Conservation (phyloP, 2,329 filamentous ascomycete genomes). For the Nemania abortiva region DNA sequence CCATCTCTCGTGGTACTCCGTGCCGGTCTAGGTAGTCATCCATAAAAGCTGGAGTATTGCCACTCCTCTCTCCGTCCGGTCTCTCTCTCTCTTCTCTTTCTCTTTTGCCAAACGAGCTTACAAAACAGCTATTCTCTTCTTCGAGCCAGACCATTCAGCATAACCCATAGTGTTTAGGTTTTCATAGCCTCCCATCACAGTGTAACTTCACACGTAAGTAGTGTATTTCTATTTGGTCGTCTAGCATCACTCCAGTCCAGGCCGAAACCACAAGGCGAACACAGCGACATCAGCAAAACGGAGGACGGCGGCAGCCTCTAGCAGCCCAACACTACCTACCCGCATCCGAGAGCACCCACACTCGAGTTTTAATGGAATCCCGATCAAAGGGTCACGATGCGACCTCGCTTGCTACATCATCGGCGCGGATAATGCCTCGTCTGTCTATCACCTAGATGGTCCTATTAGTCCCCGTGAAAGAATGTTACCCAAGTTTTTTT, state of each 20-base stretch:
- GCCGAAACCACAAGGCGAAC: slow-evolving; percentile 2
- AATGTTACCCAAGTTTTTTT: slow-evolving; percentile 35
- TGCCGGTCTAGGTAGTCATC: slow-evolving; percentile 36
- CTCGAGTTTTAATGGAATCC: slow-evolving; percentile 12
- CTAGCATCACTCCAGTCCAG: slow-evolving; percentile 18
- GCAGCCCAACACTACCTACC: slow-evolving; percentile 15
- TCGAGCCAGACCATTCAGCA: slow-evolving; percentile 34
- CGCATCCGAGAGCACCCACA: slow-evolving; percentile 9
- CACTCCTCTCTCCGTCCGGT: slow-evolving; percentile 48
- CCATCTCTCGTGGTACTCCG: slow-evolving; percentile 24
- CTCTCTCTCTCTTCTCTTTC: slow-evolving; percentile 49
- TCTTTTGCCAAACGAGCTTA: slow-evolving; percentile 50
- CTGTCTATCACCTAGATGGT: slow-evolving; percentile 30
- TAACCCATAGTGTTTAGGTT: slow-evolving; percentile 15
- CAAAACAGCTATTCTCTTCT: slow-evolving; percentile 43
- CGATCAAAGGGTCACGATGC: slow-evolving; percentile 16
- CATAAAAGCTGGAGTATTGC: slow-evolving; percentile 53
- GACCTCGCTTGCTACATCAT: slow-evolving; percentile 12
- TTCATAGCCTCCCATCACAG: slow-evolving; percentile 3
- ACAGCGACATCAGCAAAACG: slow-evolving; percentile 9
- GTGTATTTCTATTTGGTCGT: slow-evolving; percentile 21
- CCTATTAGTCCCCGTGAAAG: slow-evolving; percentile 35
- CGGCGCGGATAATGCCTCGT: slow-evolving; percentile 20
- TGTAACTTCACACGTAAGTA: slow-evolving; percentile 34
- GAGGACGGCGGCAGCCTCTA: slow-evolving; percentile 12